These are phyloP conservation scores for Debaryomyces maramus DNA, from an alignment of 805 yeast species.

Conservation along the genomic window DNA sequence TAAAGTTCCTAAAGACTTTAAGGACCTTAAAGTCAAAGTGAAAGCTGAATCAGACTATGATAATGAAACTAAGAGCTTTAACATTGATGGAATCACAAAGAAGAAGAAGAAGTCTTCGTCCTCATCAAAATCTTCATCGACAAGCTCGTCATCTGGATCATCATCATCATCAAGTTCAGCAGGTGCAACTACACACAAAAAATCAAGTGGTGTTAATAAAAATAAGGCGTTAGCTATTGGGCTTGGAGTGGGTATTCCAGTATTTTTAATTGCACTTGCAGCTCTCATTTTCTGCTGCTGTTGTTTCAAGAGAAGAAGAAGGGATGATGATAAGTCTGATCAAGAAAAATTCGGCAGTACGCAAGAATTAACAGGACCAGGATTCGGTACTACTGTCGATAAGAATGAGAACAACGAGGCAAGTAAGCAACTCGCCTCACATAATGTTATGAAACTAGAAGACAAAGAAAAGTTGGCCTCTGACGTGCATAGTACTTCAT, in stretches of 20 bases:
- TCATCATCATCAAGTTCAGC: slow-evolving; percentile 26
- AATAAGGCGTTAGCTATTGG: slow-evolving; percentile 78
- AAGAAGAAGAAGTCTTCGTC: slow-evolving; percentile 19
- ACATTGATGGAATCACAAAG: slow-evolving; percentile 51
- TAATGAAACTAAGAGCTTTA: slow-evolving; percentile 41
- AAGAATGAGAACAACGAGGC: slow-evolving; percentile 25
- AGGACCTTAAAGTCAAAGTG: slow-evolving; percentile 23
- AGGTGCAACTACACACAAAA: slow-evolving; percentile 10
- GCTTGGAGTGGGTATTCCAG: slow-evolving; percentile 83
- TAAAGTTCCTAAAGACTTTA: slow-evolving; percentile 43
- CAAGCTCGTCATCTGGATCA: slow-evolving; percentile 31
- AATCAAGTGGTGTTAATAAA: slow-evolving; percentile 18
- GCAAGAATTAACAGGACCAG: slow-evolving; percentile 31
- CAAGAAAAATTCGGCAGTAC: slow-evolving; percentile 12
- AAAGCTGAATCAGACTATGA: slow-evolving; percentile 30
- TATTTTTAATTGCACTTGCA: slow-evolving; percentile 49
- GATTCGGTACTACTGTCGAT: slow-evolving; percentile 32
- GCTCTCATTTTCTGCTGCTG: slow-evolving; percentile 52
- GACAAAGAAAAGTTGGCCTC: slow-evolving; percentile 27
- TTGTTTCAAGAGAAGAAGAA: slow-evolving; percentile 43
- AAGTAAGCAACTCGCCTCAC: slow-evolving; percentile 46
- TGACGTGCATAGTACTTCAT: slow-evolving; percentile 37
- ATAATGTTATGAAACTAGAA: slow-evolving; percentile 54
- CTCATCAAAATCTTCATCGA: slow-evolving; percentile 24
- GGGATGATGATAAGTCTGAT: slow-evolving; percentile 12